Base-by-base conservation (phyloP, 176 grass and related monocot genomes). In the Musa schizocarpa region DNA sequence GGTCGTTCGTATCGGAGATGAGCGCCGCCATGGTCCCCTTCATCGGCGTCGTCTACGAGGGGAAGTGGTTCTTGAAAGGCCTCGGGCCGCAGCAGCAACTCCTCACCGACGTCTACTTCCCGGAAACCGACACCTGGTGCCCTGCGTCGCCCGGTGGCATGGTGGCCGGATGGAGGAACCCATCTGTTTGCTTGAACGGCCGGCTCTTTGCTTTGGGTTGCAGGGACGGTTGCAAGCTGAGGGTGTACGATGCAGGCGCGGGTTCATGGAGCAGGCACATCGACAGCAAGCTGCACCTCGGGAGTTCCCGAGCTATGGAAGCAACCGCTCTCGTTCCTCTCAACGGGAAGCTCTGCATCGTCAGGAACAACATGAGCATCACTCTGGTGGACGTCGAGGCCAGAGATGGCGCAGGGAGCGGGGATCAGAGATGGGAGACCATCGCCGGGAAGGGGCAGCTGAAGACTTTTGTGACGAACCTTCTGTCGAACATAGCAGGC, bases 51-150 rank as follows among this genome's bases (percentile, higher is more conserved):
- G 87, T 96, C 77, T 86, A 88, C 87, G 89, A 90, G 66, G 83
- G 85, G 7, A 92, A 88, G 71, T 96, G 93, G 93, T 96, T 90
- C 82, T 79, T 96, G 50, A 96, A 96, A 82, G 93, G 93, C 52
- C 71, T 92, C 22, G 80, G 92, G 79, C 83, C 85, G 62, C 85
- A 92, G 77, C 87, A 74, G 53, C 87, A 90, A 54, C 79, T 90
- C 2, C 81, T 92, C 21, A 88, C 79, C 50, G 87, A 96, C 80
- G 87, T 86, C 59, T 96, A 96, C 83, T 54, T 80, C 23, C 93
- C 89, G 54, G 82, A 77, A 72, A 80, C 81, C 8, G 86, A 90
- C n/a, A 68, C 72, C 13, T 96, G 93, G 93, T 84, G 79, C 68
- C 19, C 71, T n/a, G 85, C 25, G 68, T 14, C 57, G 17, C 61